Evolutionary conservation across 441 rosid genomes (phyloP).

Genomic region (Arabidopsis hybrid): DNA sequence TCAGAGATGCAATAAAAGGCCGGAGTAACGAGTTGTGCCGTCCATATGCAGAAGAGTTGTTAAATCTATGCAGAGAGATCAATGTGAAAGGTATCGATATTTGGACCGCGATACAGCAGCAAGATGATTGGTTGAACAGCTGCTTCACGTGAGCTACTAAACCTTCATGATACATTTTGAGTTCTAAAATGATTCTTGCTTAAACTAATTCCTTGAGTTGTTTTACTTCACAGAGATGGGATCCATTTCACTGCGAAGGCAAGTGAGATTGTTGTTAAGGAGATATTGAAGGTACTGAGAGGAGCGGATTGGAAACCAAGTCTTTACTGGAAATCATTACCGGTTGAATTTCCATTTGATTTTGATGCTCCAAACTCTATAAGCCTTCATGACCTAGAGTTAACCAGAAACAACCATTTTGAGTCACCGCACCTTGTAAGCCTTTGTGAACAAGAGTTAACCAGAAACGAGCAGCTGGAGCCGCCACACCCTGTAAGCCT

Average conservation of each 20-base stretch:
- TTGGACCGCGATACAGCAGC: conserved; percentile 68
- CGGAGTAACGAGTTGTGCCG: conserved; percentile 64
- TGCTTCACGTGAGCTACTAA: conserved; percentile 67
- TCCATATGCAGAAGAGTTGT: conserved; percentile 71
- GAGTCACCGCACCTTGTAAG: conserved; percentile 20
- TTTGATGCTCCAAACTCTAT: conserved; percentile 40
- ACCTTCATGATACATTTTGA: not conserved
- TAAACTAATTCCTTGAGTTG: not conserved
- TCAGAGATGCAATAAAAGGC: conserved; percentile 24
- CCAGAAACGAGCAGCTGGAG: conserved; percentile 30
- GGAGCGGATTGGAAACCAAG: conserved; percentile 84
- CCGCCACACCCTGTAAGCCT: conserved; percentile 8
- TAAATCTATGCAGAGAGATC: conserved; percentile 66
- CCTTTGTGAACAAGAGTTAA: conserved; percentile 32
- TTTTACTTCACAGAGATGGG: conserved; percentile 59
- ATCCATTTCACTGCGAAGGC: conserved; percentile 68
- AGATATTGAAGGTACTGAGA: conserved; percentile 59
- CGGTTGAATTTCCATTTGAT: conserved; percentile 57
- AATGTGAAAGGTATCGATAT: conserved; percentile 66
- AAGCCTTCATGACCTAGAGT: conserved; percentile 30
- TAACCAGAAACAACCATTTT: conserved; percentile 25
- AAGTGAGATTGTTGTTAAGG: conserved; percentile 62
- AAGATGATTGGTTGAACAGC: conserved; percentile 62
- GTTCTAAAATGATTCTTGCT: not conserved
- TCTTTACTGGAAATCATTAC: conserved; percentile 62